Percentiles rank a stretch among this genome's conserved stretches.
These are phyloP conservation scores for Aspergillus tanneri DNA, from an alignment of 2,329 filamentous ascomycete species.

Conservation along the genomic window DNA sequence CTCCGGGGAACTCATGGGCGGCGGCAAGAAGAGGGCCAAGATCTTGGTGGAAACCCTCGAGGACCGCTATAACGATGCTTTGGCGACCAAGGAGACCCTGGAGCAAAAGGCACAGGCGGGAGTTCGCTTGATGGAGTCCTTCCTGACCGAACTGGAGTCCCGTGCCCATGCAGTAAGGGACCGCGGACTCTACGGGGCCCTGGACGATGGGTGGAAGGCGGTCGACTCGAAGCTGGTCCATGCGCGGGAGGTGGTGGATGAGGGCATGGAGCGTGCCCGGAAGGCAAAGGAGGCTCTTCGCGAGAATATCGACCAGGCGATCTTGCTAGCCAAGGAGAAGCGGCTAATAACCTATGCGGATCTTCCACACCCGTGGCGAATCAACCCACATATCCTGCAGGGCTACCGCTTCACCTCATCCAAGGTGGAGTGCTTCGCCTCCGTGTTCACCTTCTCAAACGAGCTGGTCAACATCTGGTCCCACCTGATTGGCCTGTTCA, in stretches of 20 bases:
- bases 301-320: slow-evolving; percentile 77
- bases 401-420: slow-evolving; percentile 94
- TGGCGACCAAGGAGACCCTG: slow-evolving; percentile 79
- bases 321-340: slow-evolving; percentile 70
- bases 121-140: slow-evolving; percentile 79
- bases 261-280: slow-evolving; percentile 77
- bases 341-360: slow-evolving; percentile 87
- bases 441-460: slow-evolving; percentile 81
- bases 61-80: slow-evolving; percentile 77
- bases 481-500: slow-evolving; percentile 81
- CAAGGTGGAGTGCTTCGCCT: slow-evolving; percentile 82
- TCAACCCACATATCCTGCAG: slow-evolving; percentile 87
- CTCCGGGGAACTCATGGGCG: slow-evolving; percentile 85
- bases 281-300: slow-evolving; percentile 79
- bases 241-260: slow-evolving; percentile 74
- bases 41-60: slow-evolving; percentile 93
- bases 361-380: slow-evolving; percentile 84
- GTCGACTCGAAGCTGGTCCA: slow-evolving; percentile 75
- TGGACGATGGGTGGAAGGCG: slow-evolving; percentile 75
- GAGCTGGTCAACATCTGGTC: slow-evolving; percentile 98
- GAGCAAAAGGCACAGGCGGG: slow-evolving; percentile 89
- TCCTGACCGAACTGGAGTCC: slow-evolving; percentile 81
- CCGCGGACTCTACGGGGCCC: slow-evolving; percentile 71
- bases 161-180: slow-evolving; percentile 77
- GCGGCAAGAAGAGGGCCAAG: slow-evolving; percentile 76